Base-by-base conservation (phyloP, 2,329 filamentous ascomycete species). In the Anthostomella pinea region DNA sequence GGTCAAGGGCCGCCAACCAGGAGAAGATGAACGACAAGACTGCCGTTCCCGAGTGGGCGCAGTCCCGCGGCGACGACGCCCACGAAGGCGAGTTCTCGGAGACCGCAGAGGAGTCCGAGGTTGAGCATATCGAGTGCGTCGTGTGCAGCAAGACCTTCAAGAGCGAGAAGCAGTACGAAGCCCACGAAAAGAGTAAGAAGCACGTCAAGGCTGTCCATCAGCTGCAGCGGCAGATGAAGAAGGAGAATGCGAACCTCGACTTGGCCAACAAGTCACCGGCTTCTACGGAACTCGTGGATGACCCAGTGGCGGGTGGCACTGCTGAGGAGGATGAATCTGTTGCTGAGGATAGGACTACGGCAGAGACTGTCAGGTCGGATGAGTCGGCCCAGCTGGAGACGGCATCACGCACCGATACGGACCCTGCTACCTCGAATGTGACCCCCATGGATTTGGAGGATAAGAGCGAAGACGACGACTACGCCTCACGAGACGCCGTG, bases 181-280 rank as follows among this genome's bases (percentile, higher is more conserved):
- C 85, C 3, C 93, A 98, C 54, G 90, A 96, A 66, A 88, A 85
- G 66, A 97, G 91, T 70, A 98, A 95, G 62, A 98, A 97, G 64
- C 93, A 98, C 55, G 65, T 83, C 43, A 97, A 95, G 59, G 84
- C 88, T 3, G 75, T 96, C 6, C 83, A 90, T 49, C 78, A 89
- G 43, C 65, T 98, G 24, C 81, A 80, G 53, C 75, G 79, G 53
- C 83, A 93, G 59, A 95, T 98, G 89, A 78, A 75, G 51, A 81
- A 83, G 51, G 86, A 98, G 54, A 84, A 90, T 52, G 69, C 71
- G 30, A 71, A 80, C 31, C 60, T 88, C 7, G 64, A 75, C 26
- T 55, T 83, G 4, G 59, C 66, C 33, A 44, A 52, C 2, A 45
- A 45, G 8, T 23, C 22, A n/a, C 23, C 35, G 3, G 19, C 35